These are phyloP conservation scores for Senecio squalidus DNA, from an alignment of 140 eudicot species.

Conservation along the genomic window DNA sequence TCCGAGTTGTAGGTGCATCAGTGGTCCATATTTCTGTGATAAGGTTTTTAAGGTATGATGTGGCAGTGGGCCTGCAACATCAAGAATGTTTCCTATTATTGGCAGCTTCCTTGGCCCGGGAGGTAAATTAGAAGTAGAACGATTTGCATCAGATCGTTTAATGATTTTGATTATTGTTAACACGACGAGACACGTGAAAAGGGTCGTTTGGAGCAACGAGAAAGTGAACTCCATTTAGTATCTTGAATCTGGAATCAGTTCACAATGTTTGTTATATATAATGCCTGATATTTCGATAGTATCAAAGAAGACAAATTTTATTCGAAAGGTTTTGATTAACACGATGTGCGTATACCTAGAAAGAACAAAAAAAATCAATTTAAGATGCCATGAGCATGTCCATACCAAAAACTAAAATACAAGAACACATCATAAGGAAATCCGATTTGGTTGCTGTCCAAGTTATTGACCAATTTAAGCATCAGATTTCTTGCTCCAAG, in stretches of 20 bases:
- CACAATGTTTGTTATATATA: neutral
- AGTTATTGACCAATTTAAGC: too few relatives aligned
- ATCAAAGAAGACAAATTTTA: constrained; percentile 5
- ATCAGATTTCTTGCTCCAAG: too few relatives aligned
- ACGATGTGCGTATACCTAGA: neutral
- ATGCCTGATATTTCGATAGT: neutral
- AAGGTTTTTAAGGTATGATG: constrained; percentile 39
- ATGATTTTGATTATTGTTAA: constrained; percentile 19
- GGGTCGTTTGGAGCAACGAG: constrained; percentile 9
- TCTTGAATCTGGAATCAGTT: neutral
- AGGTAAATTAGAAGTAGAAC: constrained; percentile 23
- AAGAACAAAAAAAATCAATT: constrained; percentile 15
- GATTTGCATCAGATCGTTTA: constrained; percentile 13
- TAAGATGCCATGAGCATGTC: constrained; percentile 8
- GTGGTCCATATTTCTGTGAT: constrained; percentile 40
- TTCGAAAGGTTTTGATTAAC: neutral
- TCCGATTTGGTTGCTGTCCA: too few relatives aligned
- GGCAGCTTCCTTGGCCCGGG: constrained; percentile 65
- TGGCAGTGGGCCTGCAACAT: constrained; percentile 36
- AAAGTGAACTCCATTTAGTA: constrained; percentile 31
- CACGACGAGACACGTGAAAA: constrained; percentile 21
- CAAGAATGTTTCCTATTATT: constrained; percentile 43
- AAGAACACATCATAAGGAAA: neutral
- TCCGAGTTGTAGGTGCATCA: constrained; percentile 58
- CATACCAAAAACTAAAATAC: neutral